Percentiles rank a stretch among this genome's conserved stretches.
phyloP scores from a whole-genome alignment of 1,284 basidiomycete species.

The Cryptococcus wingfieldii region DNA sequence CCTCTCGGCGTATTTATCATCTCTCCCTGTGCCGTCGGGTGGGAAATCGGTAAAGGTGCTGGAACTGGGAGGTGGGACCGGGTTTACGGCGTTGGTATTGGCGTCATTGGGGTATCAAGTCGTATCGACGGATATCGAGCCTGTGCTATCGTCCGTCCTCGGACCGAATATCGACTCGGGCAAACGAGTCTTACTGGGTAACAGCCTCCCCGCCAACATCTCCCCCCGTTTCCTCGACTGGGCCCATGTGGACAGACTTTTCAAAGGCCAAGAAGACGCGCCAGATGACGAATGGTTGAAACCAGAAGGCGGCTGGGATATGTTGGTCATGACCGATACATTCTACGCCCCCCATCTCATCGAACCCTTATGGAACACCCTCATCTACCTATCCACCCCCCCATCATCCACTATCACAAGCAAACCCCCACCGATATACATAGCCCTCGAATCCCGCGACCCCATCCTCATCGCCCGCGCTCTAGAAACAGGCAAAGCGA shows the following conservation, averaged over 20 bases:
- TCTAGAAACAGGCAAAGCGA: conserved; percentile 53
- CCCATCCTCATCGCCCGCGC: conserved; percentile 60
- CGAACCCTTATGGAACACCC: conserved; percentile 65
- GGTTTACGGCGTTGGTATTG: conserved; percentile 68
- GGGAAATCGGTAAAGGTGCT: conserved; percentile 51
- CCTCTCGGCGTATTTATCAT: conserved; percentile 61
- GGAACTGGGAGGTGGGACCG: conserved; percentile 79
- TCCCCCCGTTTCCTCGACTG: conserved; percentile 26
- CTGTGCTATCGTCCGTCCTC: conserved; percentile 66
- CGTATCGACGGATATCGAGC: conserved; percentile 69
- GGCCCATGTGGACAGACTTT: conserved; percentile 3
- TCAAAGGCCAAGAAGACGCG: background rate
- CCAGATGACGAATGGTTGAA: background rate
- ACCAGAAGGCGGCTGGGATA: conserved; percentile 49
- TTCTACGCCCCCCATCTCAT: conserved; percentile 66
- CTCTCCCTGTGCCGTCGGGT: conserved; percentile 17
- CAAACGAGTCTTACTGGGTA: conserved; percentile 30
- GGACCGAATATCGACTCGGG: conserved; percentile 57
- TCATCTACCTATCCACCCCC: background rate
- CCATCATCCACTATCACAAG: conserved; percentile 7
- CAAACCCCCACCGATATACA: conserved; percentile 53
- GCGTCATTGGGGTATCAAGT: conserved; percentile 65
- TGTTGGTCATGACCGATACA: conserved; percentile 81
- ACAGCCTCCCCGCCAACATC: background rate
- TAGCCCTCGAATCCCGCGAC: conserved; percentile 75